phyloP scores from a whole-genome alignment of 345 rosid species.

The Hypericum androsaemum region DNA sequence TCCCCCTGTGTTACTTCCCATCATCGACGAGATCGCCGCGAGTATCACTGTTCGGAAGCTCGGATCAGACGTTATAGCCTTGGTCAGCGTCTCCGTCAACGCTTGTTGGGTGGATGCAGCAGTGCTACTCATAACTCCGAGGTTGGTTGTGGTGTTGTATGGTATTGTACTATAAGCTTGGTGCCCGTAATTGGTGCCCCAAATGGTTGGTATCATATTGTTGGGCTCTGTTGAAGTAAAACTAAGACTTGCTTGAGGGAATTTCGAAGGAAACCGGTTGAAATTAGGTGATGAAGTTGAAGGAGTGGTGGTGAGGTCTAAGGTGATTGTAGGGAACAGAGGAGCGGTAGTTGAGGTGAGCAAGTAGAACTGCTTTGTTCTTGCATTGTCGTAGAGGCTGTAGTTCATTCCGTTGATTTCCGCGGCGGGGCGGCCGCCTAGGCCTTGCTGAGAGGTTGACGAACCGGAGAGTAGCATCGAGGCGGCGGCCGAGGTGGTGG shows the following conservation, averaged over 20 bases:
- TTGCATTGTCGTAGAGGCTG: conserved; percentile 39
- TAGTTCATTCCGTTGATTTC: conserved; percentile 37
- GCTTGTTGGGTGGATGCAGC: conserved; percentile 26
- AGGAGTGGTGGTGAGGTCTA: conserved; percentile 66
- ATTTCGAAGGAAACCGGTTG: conserved; percentile 34
- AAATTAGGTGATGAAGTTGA: conserved; percentile 32
- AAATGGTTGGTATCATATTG: conserved; percentile 27
- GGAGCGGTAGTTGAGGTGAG: conserved; percentile 7
- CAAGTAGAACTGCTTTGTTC: conserved; percentile 34
- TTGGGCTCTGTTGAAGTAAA: conserved; percentile 39
- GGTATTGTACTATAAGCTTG: conserved; percentile 19
- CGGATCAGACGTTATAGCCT: conserved; percentile 35
- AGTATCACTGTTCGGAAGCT: conserved; percentile 31
- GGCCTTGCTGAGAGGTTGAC: conserved; percentile 31
- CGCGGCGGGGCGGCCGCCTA: conserved; percentile 15
- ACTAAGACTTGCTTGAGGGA: conserved; percentile 42
- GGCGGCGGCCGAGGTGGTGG: conserved; percentile 78
- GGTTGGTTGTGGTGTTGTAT: conserved; percentile 19
- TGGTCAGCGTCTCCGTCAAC: conserved; percentile 55
- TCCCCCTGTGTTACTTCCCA: conserved; percentile 18
- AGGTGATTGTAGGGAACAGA: conserved; percentile 61
- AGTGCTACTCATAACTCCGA: conserved; percentile 11
- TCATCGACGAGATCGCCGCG: conserved; percentile 68
- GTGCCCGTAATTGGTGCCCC: conserved; percentile 33
- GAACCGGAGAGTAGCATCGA: conserved; percentile 69